Conservation (phyloP, 2,329 filamentous ascomycete genomes). For the Aspergillus glaucus region DNA sequence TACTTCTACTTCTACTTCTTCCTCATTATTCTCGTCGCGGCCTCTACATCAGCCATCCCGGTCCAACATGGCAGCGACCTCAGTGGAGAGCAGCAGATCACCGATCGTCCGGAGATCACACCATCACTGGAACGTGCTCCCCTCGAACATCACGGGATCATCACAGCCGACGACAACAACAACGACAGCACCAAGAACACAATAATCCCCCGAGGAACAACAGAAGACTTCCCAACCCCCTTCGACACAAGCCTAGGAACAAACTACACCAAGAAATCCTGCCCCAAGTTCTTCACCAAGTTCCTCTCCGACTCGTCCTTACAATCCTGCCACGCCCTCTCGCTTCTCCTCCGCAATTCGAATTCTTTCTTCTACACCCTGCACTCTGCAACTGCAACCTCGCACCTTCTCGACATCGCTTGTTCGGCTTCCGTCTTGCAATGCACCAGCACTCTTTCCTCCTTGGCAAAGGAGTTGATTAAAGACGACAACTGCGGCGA, state of each 20-base stretch:
- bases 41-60: neutral
- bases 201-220: neutral
- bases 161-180: no score
- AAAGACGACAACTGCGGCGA: conserved; percentile 58
- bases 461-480: conserved; percentile 61
- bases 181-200: no score
- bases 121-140: conserved; percentile 1
- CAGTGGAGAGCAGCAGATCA: neutral
- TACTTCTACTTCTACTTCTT: neutral
- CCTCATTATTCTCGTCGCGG: neutral
- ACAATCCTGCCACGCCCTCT: conserved; percentile 71
- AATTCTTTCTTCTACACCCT: conserved; percentile 73
- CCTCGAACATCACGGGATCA: no score
- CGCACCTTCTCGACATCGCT: conserved; percentile 69
- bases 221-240: conserved; percentile 49
- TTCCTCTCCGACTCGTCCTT: conserved; percentile 61
- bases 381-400: conserved; percentile 64
- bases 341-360: conserved; percentile 78
- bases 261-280: conserved; percentile 53
- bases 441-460: conserved; percentile 61
- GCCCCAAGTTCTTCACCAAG: conserved; percentile 53
- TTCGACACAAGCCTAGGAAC: conserved; percentile 61
- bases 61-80: neutral
- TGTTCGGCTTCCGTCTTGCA: conserved; percentile 61
- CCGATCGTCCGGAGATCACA: neutral